These are phyloP conservation scores for Butyriboletus loyo DNA, from an alignment of 768 basidiomycete genomes.

Conservation along the genomic window DNA sequence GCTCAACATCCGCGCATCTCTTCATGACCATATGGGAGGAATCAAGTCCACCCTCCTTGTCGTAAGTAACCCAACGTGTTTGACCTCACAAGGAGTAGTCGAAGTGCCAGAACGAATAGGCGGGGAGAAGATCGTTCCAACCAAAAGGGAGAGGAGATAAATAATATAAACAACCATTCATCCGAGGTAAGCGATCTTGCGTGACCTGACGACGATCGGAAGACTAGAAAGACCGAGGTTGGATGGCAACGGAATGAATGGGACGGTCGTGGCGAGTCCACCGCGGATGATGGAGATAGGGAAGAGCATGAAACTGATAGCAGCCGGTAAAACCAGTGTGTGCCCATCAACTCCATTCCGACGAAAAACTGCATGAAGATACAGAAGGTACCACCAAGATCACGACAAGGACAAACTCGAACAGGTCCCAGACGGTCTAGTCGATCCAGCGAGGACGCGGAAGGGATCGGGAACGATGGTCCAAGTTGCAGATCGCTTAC, in stretches of 20 bases:
- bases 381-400: conserved; percentile 98
- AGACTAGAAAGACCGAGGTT: conserved; percentile 95
- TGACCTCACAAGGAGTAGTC: conserved; percentile 99
- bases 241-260: conserved; percentile 88
- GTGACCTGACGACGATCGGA: conserved; percentile 92
- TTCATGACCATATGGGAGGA: conserved; percentile 98
- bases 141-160: conserved; percentile 89
- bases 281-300: conserved; percentile 85
- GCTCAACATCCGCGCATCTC: conserved; percentile 97
- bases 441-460: conserved; percentile 98
- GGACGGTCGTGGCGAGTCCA: conserved; percentile 75
- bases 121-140: conserved; percentile 98
- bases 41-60: conserved; percentile 98
- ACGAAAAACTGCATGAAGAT: conserved; percentile 99
- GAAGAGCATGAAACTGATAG: conserved; percentile 95
- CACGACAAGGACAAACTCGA: conserved; percentile 94
- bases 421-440: conserved; percentile 95
- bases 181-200: conserved; percentile 90
- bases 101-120: conserved; percentile 99
- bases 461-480: conserved; percentile 98
- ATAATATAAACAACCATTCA: conserved; percentile 98
- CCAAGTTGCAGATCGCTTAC: conserved; percentile 98
- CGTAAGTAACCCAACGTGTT: conserved; percentile 80
- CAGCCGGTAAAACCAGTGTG: conserved; percentile 94
- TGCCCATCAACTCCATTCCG: conserved; percentile 96